Evolutionary conservation across 139 green algal species (phyloP), one percentile per base, ranked within the genome.

Genomic region (Yamagishiella unicocca): DNA sequence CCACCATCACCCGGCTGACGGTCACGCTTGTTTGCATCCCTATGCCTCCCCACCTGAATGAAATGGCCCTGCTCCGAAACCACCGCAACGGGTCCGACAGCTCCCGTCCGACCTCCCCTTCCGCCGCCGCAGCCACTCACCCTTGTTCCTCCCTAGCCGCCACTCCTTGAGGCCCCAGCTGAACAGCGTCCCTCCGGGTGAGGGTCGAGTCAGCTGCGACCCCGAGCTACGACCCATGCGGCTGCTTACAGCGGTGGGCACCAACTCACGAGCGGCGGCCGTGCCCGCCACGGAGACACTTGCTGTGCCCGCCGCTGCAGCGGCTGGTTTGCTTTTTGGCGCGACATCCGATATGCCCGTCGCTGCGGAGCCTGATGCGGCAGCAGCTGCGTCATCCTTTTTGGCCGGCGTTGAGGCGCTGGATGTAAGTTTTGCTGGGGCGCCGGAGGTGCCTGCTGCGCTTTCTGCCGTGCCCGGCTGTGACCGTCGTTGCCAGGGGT

Each of bases 91-190:
- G 50, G 14, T 25, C 50, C 50, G 14, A 12, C 50, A 58, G 17
- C 50, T 17, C 21, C 17, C 31, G 66, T 31, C 25, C 33, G n/a
- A 6, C 43, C 66, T 74, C n/a, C 66, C 43, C 66, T 45, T 17
- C 50, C 50, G 17, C n/a, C 66, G 9, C 17, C 27, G 24, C 31
- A 8, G 2, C 45, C n/a, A 37, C 8, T 76, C 91, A 25, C 80
- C 83, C 35, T 71, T 80, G 14, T 67, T 87, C 24, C 86, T 80
- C 5, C 67, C 92, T 6, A 91, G 58, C 43, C 92, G 82, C 82
- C 74, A 79, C 50, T 87, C 81, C n/a, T 90, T 90, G 37, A 94
- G 90, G n/a, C 92, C 92, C 90, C 90, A 94, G 45, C 76, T 92
- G 74, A 93, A 91, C 33, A 94, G 73, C 0, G 76, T 88, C 4